A percentile compares a stretch with the other conserved stretches of the same genome.
Evolutionary conservation across 148 eudicot species (phyloP).

Genomic region (Tetragonia tetragonoides): DNA sequence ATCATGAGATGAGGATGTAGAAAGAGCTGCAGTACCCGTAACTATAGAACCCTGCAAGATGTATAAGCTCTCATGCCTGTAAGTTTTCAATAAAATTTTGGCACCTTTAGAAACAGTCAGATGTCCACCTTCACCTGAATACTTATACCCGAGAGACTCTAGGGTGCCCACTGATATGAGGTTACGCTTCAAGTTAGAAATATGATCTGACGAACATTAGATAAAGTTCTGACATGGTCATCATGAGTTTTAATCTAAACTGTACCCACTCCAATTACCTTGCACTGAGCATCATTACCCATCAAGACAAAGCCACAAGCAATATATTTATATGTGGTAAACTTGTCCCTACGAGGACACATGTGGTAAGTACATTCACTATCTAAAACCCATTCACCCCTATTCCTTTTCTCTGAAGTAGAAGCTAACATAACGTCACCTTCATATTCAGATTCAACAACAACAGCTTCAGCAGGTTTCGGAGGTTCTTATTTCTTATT

Average conservation of each 20-base stretch:
- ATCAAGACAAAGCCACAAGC: not conserved
- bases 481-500: not conserved
- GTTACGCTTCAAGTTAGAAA: no score
- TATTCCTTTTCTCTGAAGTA: not conserved
- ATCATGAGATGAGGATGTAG: not conserved
- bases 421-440: not conserved
- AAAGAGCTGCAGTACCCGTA: not conserved
- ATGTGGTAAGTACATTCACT: not conserved
- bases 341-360: not conserved
- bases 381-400: not conserved
- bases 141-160: not conserved
- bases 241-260: no score
- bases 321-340: not conserved
- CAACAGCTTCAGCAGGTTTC: not conserved
- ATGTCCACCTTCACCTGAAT: not conserved
- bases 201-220: no score
- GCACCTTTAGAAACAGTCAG: not conserved
- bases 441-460: no score
- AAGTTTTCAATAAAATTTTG: not conserved
- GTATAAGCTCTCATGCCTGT: not conserved
- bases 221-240: no score
- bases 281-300: no score
- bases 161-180: no score
- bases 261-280: no score
- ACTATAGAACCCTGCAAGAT: no score